Evolutionary conservation across 768 basidiomycete species (phyloP).

Genomic region (Russula lepida): DNA sequence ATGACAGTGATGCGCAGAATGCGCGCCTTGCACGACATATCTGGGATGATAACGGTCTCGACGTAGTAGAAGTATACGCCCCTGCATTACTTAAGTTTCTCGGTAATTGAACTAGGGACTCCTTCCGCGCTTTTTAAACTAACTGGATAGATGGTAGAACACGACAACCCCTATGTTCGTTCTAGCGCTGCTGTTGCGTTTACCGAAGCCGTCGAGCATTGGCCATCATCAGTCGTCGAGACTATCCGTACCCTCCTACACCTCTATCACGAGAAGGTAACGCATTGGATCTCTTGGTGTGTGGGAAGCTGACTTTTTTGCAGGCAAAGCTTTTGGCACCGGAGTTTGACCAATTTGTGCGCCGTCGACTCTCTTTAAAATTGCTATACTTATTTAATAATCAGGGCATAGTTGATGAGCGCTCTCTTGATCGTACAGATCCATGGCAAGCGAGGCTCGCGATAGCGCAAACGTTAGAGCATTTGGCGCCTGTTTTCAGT

Average conservation of each 20-base stretch:
- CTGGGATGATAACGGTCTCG: conserved; percentile 96
- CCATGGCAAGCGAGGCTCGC: conserved; percentile 84
- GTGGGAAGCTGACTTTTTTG: not conserved
- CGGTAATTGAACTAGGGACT: conserved; percentile 38
- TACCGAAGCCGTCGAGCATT: conserved; percentile 64
- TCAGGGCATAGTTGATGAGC: conserved; percentile 88
- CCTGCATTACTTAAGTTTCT: conserved; percentile 53
- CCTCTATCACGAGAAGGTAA: conserved; percentile 78
- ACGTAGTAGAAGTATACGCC: conserved; percentile 66
- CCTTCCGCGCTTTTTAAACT: not conserved
- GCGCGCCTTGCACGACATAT: conserved; percentile 66
- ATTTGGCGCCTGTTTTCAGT: conserved; percentile 58
- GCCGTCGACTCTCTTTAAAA: conserved; percentile 23
- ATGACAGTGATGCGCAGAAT: conserved; percentile 88
- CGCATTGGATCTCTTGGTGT: not conserved
- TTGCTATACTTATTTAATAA: conserved; percentile 1
- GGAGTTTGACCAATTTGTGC: conserved; percentile 87
- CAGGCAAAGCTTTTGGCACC: conserved; percentile 82
- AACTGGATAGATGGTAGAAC: conserved; percentile 39
- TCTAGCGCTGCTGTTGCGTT: conserved; percentile 62
- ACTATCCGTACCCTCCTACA: conserved; percentile 50
- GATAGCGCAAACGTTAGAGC: conserved; percentile 55
- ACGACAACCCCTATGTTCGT: conserved; percentile 76
- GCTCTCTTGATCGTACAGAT: conserved; percentile 78
- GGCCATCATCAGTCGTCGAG: conserved; percentile 47